Percentiles rank a stretch among this genome's conserved stretches.
Conservation (phyloP, 257 asterid genomes). For the Ocimum tenuiflorum region DNA sequence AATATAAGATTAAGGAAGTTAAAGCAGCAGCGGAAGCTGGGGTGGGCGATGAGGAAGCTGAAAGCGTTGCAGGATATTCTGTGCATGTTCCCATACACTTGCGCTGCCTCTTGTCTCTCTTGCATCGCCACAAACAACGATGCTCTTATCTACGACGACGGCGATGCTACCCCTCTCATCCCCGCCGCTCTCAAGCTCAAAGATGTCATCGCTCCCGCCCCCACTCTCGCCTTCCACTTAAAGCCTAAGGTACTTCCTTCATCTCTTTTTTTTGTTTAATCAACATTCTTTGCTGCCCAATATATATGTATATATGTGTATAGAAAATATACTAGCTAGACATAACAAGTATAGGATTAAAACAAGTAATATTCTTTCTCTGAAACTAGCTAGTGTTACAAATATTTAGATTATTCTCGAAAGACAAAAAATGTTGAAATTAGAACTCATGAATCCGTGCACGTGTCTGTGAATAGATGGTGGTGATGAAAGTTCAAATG, state of each 20-base stretch:
- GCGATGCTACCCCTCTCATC: constrained; percentile 15
- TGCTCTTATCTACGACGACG: neutral
- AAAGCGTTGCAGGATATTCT: constrained; percentile 20
- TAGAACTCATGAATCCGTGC: neutral
- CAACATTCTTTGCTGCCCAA: no score
- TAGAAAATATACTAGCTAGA: no score
- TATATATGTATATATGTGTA: no score
- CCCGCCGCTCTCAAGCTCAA: constrained; percentile 22
- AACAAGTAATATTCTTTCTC: no score
- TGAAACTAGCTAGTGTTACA: no score
- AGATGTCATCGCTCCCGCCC: constrained; percentile 27
- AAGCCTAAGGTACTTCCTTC: constrained; percentile 32
- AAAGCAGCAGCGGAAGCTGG: no score
- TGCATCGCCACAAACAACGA: neutral
- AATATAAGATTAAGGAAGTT: no score
- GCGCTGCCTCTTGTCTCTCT: constrained; percentile 17
- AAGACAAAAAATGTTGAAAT: neutral
- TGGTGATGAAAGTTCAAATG: constrained; percentile 52
- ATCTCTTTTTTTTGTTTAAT: no score
- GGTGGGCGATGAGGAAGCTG: constrained; percentile 28
- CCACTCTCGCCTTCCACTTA: constrained; percentile 41
- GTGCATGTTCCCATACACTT: constrained; percentile 25
- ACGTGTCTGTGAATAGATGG: constrained; percentile 31
- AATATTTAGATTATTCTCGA: no score
- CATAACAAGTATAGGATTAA: no score